Evolutionary conservation across 1,284 basidiomycete genomes (phyloP).

Genomic region (Tilletia horrida): DNA sequence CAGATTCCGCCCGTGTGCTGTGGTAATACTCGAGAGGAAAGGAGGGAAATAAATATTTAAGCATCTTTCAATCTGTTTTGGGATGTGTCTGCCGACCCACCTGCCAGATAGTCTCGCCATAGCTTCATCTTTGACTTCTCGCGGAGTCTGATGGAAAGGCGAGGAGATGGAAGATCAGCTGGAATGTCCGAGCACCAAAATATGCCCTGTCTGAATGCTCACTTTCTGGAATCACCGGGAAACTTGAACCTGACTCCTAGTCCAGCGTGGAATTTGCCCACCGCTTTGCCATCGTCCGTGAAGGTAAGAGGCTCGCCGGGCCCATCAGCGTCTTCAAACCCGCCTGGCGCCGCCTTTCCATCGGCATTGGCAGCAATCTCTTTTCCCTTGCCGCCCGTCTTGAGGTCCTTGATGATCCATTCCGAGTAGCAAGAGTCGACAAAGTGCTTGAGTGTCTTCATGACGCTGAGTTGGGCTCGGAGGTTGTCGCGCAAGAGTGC

Average conservation of each 20-base stretch:
- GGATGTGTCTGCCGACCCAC: conserved; percentile 19
- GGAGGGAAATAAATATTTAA: too few species aligned
- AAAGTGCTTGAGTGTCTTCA: conserved; percentile 90
- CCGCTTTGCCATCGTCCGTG: conserved; percentile 90
- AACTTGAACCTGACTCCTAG: conserved; percentile 53
- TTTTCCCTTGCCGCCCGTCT: conserved; percentile 24
- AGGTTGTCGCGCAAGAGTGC: conserved; percentile 81
- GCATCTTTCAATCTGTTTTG: too few species aligned
- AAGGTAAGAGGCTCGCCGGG: conserved; percentile 79
- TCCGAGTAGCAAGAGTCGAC: conserved; percentile 92
- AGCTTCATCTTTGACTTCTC: conserved; percentile 97
- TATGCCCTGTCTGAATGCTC: background rate
- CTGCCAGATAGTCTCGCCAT: conserved; percentile 74
- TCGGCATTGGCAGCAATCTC: conserved; percentile 20
- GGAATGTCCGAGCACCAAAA: background rate
- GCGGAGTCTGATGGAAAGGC: conserved; percentile 56
- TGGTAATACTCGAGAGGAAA: too few species aligned
- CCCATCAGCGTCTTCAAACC: background rate
- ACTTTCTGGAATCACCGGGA: conserved; percentile 53
- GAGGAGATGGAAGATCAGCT: background rate
- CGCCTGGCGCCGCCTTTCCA: conserved; percentile 7
- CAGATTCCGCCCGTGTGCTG: conserved; percentile 80
- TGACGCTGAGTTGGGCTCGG: conserved; percentile 69
- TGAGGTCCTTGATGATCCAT: conserved; percentile 63
- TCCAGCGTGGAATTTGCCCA: conserved; percentile 38